phyloP scores from a whole-genome alignment of 805 yeast species.

The Kazachstania bromeliacearum region DNA sequence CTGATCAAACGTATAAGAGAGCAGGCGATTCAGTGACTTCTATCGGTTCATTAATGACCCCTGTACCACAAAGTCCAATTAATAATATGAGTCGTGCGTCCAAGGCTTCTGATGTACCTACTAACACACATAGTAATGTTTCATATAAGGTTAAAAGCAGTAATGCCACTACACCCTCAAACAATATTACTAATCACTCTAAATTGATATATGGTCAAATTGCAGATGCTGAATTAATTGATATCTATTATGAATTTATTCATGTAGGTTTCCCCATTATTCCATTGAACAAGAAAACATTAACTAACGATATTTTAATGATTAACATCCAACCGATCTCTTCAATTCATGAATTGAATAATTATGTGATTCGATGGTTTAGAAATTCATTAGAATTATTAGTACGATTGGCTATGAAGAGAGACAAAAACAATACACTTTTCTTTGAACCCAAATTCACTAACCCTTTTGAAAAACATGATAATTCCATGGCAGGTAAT shows the following conservation, averaged over 20 bases:
- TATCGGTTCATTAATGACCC: conserved; percentile 5
- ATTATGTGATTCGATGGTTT: conserved; percentile 27
- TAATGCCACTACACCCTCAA: neutral
- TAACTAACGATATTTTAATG: conserved; percentile 24
- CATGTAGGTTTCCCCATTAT: conserved; percentile 33
- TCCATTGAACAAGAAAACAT: conserved; percentile 29
- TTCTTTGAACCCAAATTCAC: conserved; percentile 10
- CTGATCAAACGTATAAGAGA: neutral
- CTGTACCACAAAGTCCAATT: neutral
- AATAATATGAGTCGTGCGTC: neutral
- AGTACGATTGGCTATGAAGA: conserved; percentile 22
- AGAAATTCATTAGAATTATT: conserved; percentile 27
- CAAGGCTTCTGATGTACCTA: no score
- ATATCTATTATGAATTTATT: conserved; percentile 39
- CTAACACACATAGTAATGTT: neutral
- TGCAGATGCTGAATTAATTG: conserved; percentile 33
- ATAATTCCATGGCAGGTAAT: neutral
- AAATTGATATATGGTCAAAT: conserved; percentile 22
- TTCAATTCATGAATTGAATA: conserved; percentile 25
- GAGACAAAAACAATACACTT: conserved; percentile 6
- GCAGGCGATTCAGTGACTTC: conserved; percentile 8
- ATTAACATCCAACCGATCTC: conserved; percentile 26
- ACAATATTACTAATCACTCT: neutral
- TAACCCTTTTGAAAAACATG: conserved; percentile 4
- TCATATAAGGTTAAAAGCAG: neutral